Evolutionary conservation across 306 rosid species (phyloP), one percentile per base, ranked within the genome.

Genomic region (Boehmeria nivea): DNA sequence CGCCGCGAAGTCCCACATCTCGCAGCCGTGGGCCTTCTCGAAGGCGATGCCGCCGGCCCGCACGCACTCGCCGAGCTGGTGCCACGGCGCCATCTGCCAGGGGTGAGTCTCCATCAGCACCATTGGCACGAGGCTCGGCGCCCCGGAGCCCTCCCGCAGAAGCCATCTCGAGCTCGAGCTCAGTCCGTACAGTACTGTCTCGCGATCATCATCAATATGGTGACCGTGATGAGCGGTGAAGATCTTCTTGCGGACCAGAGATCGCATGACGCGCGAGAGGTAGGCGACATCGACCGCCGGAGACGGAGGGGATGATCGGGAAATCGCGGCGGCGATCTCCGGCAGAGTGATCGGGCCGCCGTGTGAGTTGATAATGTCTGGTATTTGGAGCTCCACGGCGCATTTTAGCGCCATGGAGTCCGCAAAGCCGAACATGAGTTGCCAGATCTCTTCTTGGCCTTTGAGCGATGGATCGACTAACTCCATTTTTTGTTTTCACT

Each of bases 371-470:
- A 73, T 69, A 50, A 78, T 70, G 12, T 78, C 80, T n/a, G 80
- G 51, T 13, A 78, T 53, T 21, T 54, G 65, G 14, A 78, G 79
- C 58, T 78, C 68, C 28, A 73, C 74, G 1, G 72, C 80, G 40
- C 69, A 61, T 66, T 62, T 78, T 51, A 73, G 43, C 9, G 74
- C 80, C 80, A 70, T 69, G 18, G 74, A 61, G 33, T 78, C 79
- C 1, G 63, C 74, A 45, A 65, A 73, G 59, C 63, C 21, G n/a
- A 70, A 16, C 74, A 73, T 69, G 62, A 26, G 51, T 23, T 65
- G 66, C 80, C 83, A 78, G 54, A 69, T 67, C 8, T 57, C 62
- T n/a, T 69, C 74, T 57, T 78, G 83, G 15, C 83, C 80, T 73
- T 39, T 47, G 10, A 69, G 48, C 33, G 3, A 1, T 34, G 63